Percentiles rank a stretch among this genome's conserved stretches.
Conservation (phyloP, 805 yeast genomes). For the Zygotorulaspora danielsina region DNA sequence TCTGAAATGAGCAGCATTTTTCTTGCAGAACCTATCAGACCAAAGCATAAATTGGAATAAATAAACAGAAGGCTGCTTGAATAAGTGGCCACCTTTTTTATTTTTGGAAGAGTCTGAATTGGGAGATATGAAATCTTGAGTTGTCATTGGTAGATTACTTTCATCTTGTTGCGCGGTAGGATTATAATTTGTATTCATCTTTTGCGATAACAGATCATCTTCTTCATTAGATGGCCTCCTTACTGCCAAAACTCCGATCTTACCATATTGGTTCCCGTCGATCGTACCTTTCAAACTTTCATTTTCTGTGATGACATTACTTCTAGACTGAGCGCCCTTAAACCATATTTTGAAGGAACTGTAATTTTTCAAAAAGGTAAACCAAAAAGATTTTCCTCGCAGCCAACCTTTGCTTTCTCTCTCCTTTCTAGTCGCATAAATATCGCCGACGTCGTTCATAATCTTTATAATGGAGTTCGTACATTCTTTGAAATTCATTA, state of each 20-base stretch:
- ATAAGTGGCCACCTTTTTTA: neutral
- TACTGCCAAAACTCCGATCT: conserved; percentile 12
- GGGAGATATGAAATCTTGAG: neutral
- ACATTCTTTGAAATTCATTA: conserved; percentile 44
- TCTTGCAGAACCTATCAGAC: conserved; percentile 20
- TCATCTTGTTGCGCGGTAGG: conserved; percentile 1
- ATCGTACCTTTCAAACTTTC: conserved; percentile 36
- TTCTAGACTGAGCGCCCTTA: conserved; percentile 18
- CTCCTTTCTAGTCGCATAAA: conserved; percentile 31
- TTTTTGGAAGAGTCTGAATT: conserved; percentile 1
- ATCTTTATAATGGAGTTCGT: conserved; percentile 34
- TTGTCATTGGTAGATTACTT: conserved; percentile 12
- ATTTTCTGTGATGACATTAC: conserved; percentile 32
- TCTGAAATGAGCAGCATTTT: conserved; percentile 37
- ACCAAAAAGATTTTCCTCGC: conserved; percentile 42
- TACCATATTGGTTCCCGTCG: conserved; percentile 7
- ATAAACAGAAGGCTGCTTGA: conserved; percentile 2
- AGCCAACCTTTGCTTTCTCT: conserved; percentile 37
- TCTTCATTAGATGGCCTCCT: conserved; percentile 31
- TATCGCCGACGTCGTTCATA: conserved; percentile 31
- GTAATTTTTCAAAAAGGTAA: conserved; percentile 37
- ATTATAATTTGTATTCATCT: conserved; percentile 7
- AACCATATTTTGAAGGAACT: conserved; percentile 39
- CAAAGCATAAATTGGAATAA: conserved; percentile 8
- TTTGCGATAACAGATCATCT: conserved; percentile 27